Evolutionary conservation across 306 rosid species (phyloP).

Genomic region (Lotus japonicus): DNA sequence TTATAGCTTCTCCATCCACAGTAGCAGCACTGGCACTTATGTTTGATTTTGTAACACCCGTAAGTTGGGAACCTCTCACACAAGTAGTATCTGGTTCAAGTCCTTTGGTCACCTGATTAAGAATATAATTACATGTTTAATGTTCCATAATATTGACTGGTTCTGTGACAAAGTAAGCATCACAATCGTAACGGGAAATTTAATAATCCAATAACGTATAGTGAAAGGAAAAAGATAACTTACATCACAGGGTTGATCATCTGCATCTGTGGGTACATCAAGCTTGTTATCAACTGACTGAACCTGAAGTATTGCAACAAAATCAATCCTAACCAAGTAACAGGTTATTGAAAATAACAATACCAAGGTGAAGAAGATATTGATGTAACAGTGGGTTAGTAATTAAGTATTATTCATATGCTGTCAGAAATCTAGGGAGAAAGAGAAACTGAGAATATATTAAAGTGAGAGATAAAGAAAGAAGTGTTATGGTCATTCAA

Average conservation of each 20-base stretch:
- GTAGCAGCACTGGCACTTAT: conserved; percentile 20
- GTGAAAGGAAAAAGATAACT: conserved; percentile 12
- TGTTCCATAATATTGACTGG: background rate
- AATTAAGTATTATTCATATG: background rate
- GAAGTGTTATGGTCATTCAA: no score
- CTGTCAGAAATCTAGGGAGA: no score
- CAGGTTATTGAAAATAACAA: background rate
- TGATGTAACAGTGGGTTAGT: background rate
- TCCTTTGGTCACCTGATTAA: conserved; percentile 37
- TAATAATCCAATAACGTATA: background rate
- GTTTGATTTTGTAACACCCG: conserved; percentile 14
- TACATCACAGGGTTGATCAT: conserved; percentile 31
- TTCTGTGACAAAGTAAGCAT: background rate
- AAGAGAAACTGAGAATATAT: no score
- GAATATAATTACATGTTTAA: conserved; percentile 17
- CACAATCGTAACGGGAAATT: background rate
- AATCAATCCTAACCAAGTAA: conserved; percentile 14
- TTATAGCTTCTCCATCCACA: conserved; percentile 2
- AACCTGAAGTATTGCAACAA: conserved; percentile 38
- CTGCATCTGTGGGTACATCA: conserved; percentile 17
- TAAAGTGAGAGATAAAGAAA: no score
- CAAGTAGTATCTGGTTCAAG: conserved; percentile 17
- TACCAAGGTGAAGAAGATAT: background rate
- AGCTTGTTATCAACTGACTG: conserved; percentile 27
- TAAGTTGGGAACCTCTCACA: conserved; percentile 16